Evolutionary conservation across 768 basidiomycete genomes (phyloP).

Genomic region (Naganishia friedmannii): DNA sequence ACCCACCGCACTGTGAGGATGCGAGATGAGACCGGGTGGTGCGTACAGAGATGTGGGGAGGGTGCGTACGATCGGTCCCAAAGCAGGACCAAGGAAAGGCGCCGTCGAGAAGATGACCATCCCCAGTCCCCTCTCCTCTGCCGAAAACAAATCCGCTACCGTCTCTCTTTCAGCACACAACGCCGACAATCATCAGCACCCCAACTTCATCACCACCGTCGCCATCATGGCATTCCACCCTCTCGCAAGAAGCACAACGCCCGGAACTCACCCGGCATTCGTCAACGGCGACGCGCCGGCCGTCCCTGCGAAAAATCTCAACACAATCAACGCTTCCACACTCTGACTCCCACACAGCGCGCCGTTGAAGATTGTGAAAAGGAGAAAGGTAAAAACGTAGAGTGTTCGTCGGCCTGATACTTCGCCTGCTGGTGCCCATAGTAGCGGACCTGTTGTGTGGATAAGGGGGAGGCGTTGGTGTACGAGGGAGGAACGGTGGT

Average conservation of each 20-base stretch:
- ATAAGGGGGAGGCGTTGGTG: background rate
- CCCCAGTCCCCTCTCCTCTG: conserved; percentile 44
- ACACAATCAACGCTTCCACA: conserved; percentile 42
- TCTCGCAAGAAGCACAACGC: too few species aligned
- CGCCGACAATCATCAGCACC: background rate
- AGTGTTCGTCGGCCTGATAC: conserved; percentile 43
- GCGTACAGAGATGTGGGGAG: too few species aligned
- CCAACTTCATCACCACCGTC: too few species aligned
- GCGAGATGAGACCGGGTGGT: background rate
- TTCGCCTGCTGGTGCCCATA: conserved; percentile 43
- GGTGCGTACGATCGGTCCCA: conserved; percentile 25
- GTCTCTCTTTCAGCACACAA: conserved; percentile 34
- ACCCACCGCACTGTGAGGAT: conserved; percentile 6
- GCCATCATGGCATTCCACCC: background rate
- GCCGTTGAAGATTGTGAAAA: conserved; percentile 50
- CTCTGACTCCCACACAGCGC: conserved; percentile 46
- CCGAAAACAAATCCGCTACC: conserved; percentile 43
- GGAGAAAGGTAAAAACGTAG: conserved; percentile 40
- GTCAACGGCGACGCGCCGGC: conserved; percentile 46
- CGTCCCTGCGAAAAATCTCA: conserved; percentile 44
- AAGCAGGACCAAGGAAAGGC: conserved; percentile 36
- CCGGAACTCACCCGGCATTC: conserved; percentile 9
- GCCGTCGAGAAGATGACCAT: conserved; percentile 47
- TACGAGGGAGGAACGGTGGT: background rate
- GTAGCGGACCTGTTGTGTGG: background rate